Conservation (phyloP, 1,284 basidiomycete species). For the Phaffia rhodozyma region DNA sequence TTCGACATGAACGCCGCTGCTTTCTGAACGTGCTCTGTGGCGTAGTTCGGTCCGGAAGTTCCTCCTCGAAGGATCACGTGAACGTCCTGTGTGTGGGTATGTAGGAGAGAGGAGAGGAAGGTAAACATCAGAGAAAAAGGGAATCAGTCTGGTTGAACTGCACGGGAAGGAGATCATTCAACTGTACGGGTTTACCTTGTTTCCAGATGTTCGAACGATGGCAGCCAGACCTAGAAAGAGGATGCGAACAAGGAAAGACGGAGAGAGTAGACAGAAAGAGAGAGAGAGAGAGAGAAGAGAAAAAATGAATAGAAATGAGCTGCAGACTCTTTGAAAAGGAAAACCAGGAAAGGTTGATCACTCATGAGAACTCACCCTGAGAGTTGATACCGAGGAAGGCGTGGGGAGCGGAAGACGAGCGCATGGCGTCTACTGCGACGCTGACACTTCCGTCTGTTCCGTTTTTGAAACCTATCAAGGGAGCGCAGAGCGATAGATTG, state of each 20-base stretch:
- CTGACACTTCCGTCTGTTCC: constrained; percentile 76
- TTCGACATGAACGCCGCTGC: constrained; percentile 59
- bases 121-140: not conserved
- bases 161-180: not conserved
- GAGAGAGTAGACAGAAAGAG: constrained; percentile 18
- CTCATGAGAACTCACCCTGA: constrained; percentile 48
- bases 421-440: constrained; percentile 89
- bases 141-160: not conserved
- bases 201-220: constrained; percentile 90
- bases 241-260: constrained; percentile 18
- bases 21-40: constrained; percentile 57
- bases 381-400: constrained; percentile 97
- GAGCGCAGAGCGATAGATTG: not conserved
- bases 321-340: not conserved
- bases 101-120: not conserved
- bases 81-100: constrained; percentile 46
- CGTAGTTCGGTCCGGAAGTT: constrained; percentile 74
- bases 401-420: constrained; percentile 79
- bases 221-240: constrained; percentile 51
- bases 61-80: constrained; percentile 91
- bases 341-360: not conserved
- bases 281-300: constrained; percentile 30
- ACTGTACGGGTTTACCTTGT: constrained; percentile 35
- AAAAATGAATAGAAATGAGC: constrained; percentile 25
- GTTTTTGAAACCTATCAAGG: constrained; percentile 79